Evolutionary conservation across 2,329 filamentous ascomycete species (phyloP).

Genomic region (Claviceps sp.): DNA sequence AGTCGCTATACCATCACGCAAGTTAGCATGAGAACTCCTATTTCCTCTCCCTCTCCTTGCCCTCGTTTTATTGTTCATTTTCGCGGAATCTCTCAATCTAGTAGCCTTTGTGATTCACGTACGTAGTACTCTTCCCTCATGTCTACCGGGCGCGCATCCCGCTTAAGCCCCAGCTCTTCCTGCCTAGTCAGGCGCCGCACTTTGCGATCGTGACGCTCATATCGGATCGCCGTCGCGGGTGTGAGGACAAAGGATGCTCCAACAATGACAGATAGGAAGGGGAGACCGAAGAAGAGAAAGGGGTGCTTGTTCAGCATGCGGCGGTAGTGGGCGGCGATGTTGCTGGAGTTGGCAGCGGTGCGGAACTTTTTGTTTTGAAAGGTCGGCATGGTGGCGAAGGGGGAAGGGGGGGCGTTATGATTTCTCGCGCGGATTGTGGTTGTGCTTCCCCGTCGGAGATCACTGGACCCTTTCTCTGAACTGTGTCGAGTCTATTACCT

Average conservation of each 20-base stretch:
- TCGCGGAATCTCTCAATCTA: too few species aligned
- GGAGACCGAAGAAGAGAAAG: slow-evolving; percentile 85
- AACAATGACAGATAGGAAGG: slow-evolving; percentile 81
- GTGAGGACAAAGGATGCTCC: slow-evolving; percentile 89
- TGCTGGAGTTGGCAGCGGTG: slow-evolving; percentile 49
- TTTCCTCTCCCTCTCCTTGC: neutral
- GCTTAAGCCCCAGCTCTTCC: slow-evolving; percentile 72
- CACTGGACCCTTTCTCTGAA: too few species aligned
- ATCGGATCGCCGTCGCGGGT: slow-evolving; percentile 82
- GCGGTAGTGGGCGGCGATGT: slow-evolving; percentile 66
- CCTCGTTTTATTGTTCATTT: neutral
- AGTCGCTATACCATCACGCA: slow-evolving; percentile 13
- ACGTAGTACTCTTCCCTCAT: slow-evolving; percentile 83
- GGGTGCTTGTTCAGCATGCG: slow-evolving; percentile 62
- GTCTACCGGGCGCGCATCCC: slow-evolving; percentile 56
- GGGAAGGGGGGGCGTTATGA: too few species aligned
- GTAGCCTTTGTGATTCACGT: slow-evolving; percentile 22
- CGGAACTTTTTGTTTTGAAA: slow-evolving; percentile 64
- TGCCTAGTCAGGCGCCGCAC: slow-evolving; percentile 75
- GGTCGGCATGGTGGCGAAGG: slow-evolving; percentile 21
- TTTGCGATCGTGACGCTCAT: slow-evolving; percentile 85
- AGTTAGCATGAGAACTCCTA: neutral
- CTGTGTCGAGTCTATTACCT: too few species aligned
- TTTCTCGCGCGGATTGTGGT: too few species aligned
- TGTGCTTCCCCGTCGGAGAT: too few species aligned